Evolutionary conservation across 1,284 basidiomycete genomes (phyloP).

Genomic region (Irpex sp.): DNA sequence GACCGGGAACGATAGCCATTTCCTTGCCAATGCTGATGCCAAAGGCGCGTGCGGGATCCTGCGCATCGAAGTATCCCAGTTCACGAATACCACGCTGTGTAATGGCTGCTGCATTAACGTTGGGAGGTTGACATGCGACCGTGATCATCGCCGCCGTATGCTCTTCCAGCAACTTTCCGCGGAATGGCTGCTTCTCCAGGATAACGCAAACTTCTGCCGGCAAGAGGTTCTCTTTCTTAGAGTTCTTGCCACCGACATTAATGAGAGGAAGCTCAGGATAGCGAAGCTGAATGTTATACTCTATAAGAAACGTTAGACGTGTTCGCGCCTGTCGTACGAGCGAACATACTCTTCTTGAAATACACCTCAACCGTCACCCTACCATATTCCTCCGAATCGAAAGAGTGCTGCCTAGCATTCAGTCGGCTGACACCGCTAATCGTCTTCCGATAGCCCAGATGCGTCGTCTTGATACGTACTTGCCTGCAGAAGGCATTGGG

Average conservation of each 20-base stretch:
- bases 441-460: conserved; percentile 58
- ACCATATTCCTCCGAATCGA: conserved; percentile 48
- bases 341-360: conserved; percentile 51
- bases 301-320: conserved; percentile 30
- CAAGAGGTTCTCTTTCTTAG: conserved; percentile 40
- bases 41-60: conserved; percentile 48
- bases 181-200: conserved; percentile 63
- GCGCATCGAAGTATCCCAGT: conserved; percentile 52
- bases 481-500: conserved; percentile 51
- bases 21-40: conserved; percentile 56
- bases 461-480: conserved; percentile 53
- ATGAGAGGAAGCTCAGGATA: conserved; percentile 56
- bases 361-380: conserved; percentile 60
- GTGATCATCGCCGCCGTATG: conserved; percentile 69
- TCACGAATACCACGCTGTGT: conserved; percentile 50
- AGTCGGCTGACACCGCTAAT: conserved; percentile 46
- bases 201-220: conserved; percentile 73
- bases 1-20: conserved; percentile 73
- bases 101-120: conserved; percentile 60
- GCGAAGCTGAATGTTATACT: conserved; percentile 49
- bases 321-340: not conserved
- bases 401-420: conserved; percentile 49
- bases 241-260: conserved; percentile 50
- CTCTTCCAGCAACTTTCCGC: conserved; percentile 64
- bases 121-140: conserved; percentile 63